Conservation (phyloP, 2,329 filamentous ascomycete genomes). For the Rutstroemia sp. region DNA sequence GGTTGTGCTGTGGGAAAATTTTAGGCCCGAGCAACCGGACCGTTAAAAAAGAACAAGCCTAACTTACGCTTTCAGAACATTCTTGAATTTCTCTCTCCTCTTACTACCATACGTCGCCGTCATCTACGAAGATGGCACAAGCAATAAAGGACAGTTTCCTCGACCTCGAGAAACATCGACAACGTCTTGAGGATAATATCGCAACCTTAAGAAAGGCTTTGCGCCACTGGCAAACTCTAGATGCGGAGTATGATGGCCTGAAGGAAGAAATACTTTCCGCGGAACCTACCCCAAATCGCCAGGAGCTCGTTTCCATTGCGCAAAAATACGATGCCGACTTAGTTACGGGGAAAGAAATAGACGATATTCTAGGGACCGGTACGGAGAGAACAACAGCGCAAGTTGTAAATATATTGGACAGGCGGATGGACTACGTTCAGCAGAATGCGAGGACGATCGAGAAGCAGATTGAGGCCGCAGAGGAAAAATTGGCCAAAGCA, state of each 20-base stretch:
- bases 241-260: constrained; percentile 83
- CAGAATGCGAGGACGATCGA: constrained; percentile 70
- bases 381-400: constrained; percentile 49
- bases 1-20: too few relatives aligned
- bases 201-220: constrained; percentile 67
- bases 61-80: neutral
- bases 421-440: constrained; percentile 82
- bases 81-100: neutral
- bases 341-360: constrained; percentile 50
- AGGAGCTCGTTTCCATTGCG: constrained; percentile 47
- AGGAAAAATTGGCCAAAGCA: constrained; percentile 62
- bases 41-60: neutral
- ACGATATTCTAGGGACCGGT: constrained; percentile 37
- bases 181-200: constrained; percentile 69
- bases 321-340: constrained; percentile 47
- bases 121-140: constrained; percentile 19
- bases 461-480: constrained; percentile 57
- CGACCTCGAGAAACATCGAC: constrained; percentile 67
- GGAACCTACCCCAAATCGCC: constrained; percentile 37
- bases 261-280: constrained; percentile 65
- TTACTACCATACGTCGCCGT: neutral
- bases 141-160: constrained; percentile 38
- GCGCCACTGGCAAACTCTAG: constrained; percentile 83
- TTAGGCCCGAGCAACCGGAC: neutral
- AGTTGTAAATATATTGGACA: constrained; percentile 59